phyloP scores from a whole-genome alignment of 2,329 filamentous ascomycete species.

The Monosporascus sp. region DNA sequence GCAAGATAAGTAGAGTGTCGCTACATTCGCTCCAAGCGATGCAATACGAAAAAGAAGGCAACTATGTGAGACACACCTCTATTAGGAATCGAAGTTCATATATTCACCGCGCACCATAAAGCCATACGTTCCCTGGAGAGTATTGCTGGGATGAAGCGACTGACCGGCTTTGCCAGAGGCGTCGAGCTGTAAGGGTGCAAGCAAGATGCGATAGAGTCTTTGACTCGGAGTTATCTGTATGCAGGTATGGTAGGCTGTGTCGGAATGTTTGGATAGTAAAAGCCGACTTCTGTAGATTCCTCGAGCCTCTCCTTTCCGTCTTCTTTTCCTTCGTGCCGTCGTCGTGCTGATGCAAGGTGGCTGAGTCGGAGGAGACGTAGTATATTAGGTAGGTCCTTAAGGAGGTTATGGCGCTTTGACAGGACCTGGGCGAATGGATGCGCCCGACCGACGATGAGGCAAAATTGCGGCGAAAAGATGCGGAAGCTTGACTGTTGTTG shows the following conservation, averaged over 20 bases:
- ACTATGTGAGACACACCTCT: background rate
- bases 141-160: background rate
- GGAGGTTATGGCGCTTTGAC: background rate
- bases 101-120: background rate
- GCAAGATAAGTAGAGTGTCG: no score
- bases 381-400: background rate
- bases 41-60: background rate
- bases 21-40: no score
- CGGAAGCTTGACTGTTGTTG: background rate
- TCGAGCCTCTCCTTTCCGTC: constrained; percentile 1
- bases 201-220: background rate
- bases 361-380: constrained; percentile 11
- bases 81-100: background rate
- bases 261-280: constrained; percentile 1
- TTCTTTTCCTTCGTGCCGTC: constrained; percentile 4
- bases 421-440: background rate
- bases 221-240: background rate
- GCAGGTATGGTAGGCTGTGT: background rate
- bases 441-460: background rate
- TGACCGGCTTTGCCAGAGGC: background rate
- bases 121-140: background rate
- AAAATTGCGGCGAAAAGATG: background rate
- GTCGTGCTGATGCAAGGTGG: constrained; percentile 9
- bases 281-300: background rate
- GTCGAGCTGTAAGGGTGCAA: background rate